phyloP scores from a whole-genome alignment of 805 yeast genomes.

The Scheffersomyces amazonensis region DNA sequence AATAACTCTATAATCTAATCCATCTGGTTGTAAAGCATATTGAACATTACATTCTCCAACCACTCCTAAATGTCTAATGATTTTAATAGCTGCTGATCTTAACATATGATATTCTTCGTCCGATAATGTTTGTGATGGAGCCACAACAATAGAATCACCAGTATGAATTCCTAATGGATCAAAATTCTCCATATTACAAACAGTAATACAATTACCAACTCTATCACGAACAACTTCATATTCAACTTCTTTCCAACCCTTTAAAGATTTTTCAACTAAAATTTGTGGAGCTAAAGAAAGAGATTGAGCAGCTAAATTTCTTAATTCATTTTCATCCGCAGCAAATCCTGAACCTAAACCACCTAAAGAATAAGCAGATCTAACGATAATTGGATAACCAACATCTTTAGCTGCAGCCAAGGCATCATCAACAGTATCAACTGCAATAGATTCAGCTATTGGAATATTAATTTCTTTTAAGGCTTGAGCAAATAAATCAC shows the following conservation, averaged over 20 bases:
- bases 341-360: constrained; percentile 99
- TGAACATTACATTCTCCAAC: constrained; percentile 99
- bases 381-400: constrained; percentile 94
- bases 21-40: constrained; percentile 94
- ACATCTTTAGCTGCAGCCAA: constrained; percentile 81
- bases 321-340: constrained; percentile 72
- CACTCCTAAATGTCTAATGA: constrained; percentile 96
- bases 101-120: constrained; percentile 98
- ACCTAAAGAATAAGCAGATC: constrained; percentile 96
- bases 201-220: constrained; percentile 96
- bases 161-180: constrained; percentile 98
- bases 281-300: constrained; percentile 91
- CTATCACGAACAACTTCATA: constrained; percentile 98
- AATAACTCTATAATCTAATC: constrained; percentile 91
- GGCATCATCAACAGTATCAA: constrained; percentile 90
- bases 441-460: constrained; percentile 95
- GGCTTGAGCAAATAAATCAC: constrained; percentile 94
- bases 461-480: constrained; percentile 93
- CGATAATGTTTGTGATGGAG: constrained; percentile 95
- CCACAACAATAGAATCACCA: constrained; percentile 98
- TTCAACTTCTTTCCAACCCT: constrained; percentile 99
- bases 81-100: constrained; percentile 95
- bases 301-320: constrained; percentile 85
- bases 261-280: constrained; percentile 91
- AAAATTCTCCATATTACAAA: constrained; percentile 98